phyloP scores from a whole-genome alignment of 768 basidiomycete genomes.

The Auriscalpium vulgare region DNA sequence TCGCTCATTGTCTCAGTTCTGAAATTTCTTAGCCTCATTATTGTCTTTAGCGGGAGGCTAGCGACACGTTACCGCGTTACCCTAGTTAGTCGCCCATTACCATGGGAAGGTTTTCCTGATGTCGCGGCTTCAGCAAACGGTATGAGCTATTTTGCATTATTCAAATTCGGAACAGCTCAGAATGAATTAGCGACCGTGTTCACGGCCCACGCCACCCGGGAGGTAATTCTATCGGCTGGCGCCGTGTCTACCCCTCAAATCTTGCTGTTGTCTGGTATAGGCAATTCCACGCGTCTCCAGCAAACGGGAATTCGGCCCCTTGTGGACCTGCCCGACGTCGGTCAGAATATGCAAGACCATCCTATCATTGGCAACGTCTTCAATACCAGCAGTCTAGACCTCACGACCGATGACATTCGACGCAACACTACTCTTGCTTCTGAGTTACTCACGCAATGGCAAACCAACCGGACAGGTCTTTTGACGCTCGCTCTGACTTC shows the following conservation, averaged over 20 bases:
- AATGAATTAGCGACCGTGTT: neutral
- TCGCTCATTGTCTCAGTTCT: no score
- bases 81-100: no score
- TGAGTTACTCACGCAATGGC: conserved; percentile 3
- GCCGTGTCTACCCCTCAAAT: neutral
- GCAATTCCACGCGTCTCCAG: conserved; percentile 20
- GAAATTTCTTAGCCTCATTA: no score
- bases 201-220: neutral
- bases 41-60: no score
- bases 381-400: conserved; percentile 2
- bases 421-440: conserved; percentile 7
- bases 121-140: no score
- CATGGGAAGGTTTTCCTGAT: no score
- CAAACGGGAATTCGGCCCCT: conserved; percentile 21
- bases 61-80: no score
- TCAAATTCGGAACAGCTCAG: neutral
- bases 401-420: conserved; percentile 3
- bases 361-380: neutral
- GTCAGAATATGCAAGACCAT: conserved; percentile 29
- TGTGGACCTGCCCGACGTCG: conserved; percentile 28
- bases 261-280: conserved; percentile 28
- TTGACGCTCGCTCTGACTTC: neutral
- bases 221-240: conserved; percentile 1
- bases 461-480: conserved; percentile 1
- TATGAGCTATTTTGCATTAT: no score